A percentile compares a stretch with the other conserved stretches of the same genome.
Conservation (phyloP, 108 stramenopile genomes). For the Nannochloropsis salina region DNA sequence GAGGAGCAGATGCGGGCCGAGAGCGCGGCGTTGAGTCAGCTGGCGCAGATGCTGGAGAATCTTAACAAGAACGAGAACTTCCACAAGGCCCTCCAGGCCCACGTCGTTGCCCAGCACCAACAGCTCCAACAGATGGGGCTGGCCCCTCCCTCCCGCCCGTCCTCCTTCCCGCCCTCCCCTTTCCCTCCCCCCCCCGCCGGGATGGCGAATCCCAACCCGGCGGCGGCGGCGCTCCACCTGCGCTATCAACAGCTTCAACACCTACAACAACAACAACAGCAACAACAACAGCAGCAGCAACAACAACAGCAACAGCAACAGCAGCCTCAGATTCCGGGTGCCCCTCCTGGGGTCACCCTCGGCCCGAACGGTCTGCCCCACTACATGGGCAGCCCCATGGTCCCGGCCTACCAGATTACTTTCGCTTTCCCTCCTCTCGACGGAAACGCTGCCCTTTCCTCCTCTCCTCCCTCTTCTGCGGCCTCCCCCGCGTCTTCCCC, state of each 20-base stretch:
- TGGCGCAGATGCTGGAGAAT: conserved; percentile 1
- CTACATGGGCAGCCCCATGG: not conserved
- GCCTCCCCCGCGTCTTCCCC: not conserved
- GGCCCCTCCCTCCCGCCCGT: not conserved
- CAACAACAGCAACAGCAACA: not conserved
- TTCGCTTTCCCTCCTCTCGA: not conserved
- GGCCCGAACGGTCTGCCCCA: not conserved
- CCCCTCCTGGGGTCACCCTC: not conserved
- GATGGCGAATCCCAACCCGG: not conserved
- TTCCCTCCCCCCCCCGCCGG: not conserved
- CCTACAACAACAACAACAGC: not conserved
- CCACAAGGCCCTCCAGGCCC: not conserved
- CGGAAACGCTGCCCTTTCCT: not conserved
- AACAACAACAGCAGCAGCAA: not conserved
- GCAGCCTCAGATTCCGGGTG: not conserved
- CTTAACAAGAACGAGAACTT: conserved; percentile 15
- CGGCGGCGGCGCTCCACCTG: not conserved
- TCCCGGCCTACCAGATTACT: not conserved
- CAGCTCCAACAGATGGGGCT: not conserved
- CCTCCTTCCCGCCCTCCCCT: not conserved
- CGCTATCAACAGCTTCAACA: not conserved
- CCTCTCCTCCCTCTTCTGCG: not conserved
- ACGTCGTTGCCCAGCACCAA: not conserved
- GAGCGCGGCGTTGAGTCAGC: not conserved
- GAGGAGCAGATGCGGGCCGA: not conserved